Evolutionary conservation across 2,329 filamentous ascomycete genomes (phyloP), one percentile per base, ranked within the genome.

Genomic region (Zasmidium cellare): DNA sequence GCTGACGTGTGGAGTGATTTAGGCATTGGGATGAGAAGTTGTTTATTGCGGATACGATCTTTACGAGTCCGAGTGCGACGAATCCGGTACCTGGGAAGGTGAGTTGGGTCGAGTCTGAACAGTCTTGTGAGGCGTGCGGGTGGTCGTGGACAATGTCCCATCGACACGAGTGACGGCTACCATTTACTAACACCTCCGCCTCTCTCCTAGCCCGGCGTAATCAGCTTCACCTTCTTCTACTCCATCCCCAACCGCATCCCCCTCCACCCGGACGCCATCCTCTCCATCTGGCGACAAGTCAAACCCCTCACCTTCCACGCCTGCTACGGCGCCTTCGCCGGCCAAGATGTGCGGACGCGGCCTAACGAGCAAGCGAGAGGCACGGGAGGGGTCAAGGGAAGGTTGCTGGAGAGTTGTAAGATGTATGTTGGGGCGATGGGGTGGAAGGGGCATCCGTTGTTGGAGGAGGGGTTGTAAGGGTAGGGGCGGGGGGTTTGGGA

Each of bases 21-120:
- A 41, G 35, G 56, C 81, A 88, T 31, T 89, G 84, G 72, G 78
- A 81, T 19, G 72, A 75, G 0, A 80, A 79, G 44, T 73, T 93
- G 16, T 81, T 92, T 59, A 81, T 91, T 56, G 89, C 90, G 5
- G 90, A 93, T 73, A 91, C 88, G 3, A 80, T 93, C 50, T 80
- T 89, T 65, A 87, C 85, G 23, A 87, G 87, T 2, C 87, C 88
- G 0, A 53, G 45, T 24, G 61, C 53, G 3, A 58, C 28, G 31
- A 60, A 64, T 51, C 59, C 63, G 2, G 53, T 58, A 3, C 63
- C 61, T 9, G 63, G 63, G 1, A 62, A 64, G 31, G 51, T 53
- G 1, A 41, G 35, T 41, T 14, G 7, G 7, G 28, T n/a, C n/a
- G n/a, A n/a, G 7, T 14, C 7, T 31, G 28, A 14, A 7, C 7